These are phyloP conservation scores for Acacia concinna DNA, from an alignment of 331 rosid genomes.

Conservation along the genomic window DNA sequence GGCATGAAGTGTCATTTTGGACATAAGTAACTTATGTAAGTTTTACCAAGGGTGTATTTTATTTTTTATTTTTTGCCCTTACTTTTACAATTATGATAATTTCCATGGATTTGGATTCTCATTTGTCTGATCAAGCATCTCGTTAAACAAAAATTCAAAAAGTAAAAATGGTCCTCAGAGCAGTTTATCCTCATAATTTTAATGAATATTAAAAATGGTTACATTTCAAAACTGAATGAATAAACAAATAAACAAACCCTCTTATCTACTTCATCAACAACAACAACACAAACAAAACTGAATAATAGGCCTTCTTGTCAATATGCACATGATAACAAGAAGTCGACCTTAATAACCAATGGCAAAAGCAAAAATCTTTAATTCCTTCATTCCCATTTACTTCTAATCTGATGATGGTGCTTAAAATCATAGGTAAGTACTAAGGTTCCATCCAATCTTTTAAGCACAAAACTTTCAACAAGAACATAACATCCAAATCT, in stretches of 20 bases:
- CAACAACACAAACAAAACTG: constrained; percentile 27
- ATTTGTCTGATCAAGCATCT: background rate
- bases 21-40: too few relatives aligned
- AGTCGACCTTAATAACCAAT: too few relatives aligned
- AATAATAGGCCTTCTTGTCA: background rate
- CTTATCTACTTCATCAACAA: constrained; percentile 8
- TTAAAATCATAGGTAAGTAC: constrained; percentile 51
- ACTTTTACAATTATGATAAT: background rate
- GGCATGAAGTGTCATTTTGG: too few relatives aligned
- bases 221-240: background rate
- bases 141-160: background rate
- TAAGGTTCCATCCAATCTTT: constrained; percentile 51
- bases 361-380: constrained; percentile 32
- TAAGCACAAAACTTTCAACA: constrained; percentile 61
- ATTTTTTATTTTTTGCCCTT: too few relatives aligned
- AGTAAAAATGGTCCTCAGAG: background rate
- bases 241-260: constrained; percentile 21
- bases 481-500: constrained; percentile 56
- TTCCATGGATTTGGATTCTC: background rate
- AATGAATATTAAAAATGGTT: background rate
- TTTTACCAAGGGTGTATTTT: too few relatives aligned
- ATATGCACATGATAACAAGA: background rate
- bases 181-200: background rate
- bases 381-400: constrained; percentile 74
- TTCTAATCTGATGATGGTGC: constrained; percentile 50